Evolutionary conservation across 495 filamentous ascomycete species (phyloP).

Genomic region (Penicillium simplicissimum): DNA sequence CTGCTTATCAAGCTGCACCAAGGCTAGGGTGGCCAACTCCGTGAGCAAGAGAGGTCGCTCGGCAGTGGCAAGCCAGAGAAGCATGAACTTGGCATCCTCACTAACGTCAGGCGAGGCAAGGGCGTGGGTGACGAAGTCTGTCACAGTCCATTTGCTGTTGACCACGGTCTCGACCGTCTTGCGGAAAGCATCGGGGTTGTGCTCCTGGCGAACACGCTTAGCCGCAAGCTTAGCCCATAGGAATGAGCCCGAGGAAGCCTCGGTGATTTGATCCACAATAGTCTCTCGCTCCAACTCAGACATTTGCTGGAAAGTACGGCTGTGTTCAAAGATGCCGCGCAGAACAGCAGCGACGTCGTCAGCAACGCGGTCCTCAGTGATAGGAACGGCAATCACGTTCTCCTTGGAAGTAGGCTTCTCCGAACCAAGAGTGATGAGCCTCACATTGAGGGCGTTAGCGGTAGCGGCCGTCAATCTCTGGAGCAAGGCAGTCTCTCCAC

Average conservation of each 20-base stretch:
- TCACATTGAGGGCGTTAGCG: slow-evolving; percentile 27
- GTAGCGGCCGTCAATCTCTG: slow-evolving; percentile 30
- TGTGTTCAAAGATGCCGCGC: slow-evolving; percentile 20
- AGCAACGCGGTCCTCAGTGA: slow-evolving; percentile 23
- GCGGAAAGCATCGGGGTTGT: slow-evolving; percentile 23
- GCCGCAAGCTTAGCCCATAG: slow-evolving; percentile 41
- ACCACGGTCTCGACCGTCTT: slow-evolving; percentile 29
- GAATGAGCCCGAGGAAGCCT: slow-evolving; percentile 39
- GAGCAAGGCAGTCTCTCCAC: slow-evolving; percentile 30
- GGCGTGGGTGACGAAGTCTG: slow-evolving; percentile 32
- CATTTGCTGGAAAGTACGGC: slow-evolving; percentile 20
- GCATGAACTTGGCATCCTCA: slow-evolving; percentile 31
- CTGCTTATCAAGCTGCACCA: slow-evolving; percentile 33
- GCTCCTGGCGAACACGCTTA: slow-evolving; percentile 29
- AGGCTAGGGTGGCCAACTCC: slow-evolving; percentile 31
- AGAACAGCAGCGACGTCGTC: slow-evolving; percentile 33
- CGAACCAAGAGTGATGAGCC: slow-evolving; percentile 34
- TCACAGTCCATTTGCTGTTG: slow-evolving; percentile 27
- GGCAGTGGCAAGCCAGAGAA: slow-evolving; percentile 37
- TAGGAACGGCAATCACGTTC: slow-evolving; percentile 19
- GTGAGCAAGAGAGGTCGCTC: slow-evolving; percentile 32
- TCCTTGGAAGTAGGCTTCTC: slow-evolving; percentile 25
- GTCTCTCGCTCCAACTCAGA: slow-evolving; percentile 33
- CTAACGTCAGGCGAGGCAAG: slow-evolving; percentile 23
- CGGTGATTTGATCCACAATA: slow-evolving; percentile 34